Conservation (phyloP, 2,329 filamentous ascomycete genomes). For the Corinectria fuckeliana region DNA sequence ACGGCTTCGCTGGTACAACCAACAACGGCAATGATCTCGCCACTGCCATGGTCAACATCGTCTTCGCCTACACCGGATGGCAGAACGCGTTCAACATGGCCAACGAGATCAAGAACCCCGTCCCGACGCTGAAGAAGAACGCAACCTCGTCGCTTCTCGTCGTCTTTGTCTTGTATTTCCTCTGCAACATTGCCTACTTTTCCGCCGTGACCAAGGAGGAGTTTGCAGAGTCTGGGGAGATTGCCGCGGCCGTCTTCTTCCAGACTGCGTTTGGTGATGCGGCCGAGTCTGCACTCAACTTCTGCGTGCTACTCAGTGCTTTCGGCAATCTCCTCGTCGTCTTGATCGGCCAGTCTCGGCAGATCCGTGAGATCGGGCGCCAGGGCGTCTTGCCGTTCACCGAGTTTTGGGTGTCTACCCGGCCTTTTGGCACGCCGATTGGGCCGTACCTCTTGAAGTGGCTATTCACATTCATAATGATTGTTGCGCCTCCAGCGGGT, state of each 20-base stretch:
- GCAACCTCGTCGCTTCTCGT: conserved; percentile 57
- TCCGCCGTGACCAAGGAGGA: conserved; percentile 60
- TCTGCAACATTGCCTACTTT: conserved; percentile 68
- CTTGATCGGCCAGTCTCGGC: conserved; percentile 59
- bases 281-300: conserved; percentile 61
- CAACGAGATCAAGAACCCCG: conserved; percentile 67
- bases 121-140: conserved; percentile 59
- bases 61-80: conserved; percentile 65
- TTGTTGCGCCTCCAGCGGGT: conserved; percentile 64
- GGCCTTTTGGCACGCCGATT: conserved; percentile 67
- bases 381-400: conserved; percentile 68
- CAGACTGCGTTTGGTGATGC: conserved; percentile 60
- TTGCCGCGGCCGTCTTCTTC: conserved; percentile 66
- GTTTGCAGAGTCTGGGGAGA: conserved; percentile 59
- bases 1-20: conserved; percentile 46
- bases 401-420: conserved; percentile 66
- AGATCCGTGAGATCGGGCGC: conserved; percentile 66
- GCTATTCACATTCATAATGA: conserved; percentile 64
- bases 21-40: conserved; percentile 46
- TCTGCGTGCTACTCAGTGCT: conserved; percentile 62
- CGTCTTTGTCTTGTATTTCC: conserved; percentile 61
- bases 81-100: conserved; percentile 67
- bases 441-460: conserved; percentile 66
- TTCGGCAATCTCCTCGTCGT: conserved; percentile 66
- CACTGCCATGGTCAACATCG: conserved; percentile 62